phyloP scores from a whole-genome alignment of 108 stramenopile genomes.

The Mediolabrus comicus region DNA sequence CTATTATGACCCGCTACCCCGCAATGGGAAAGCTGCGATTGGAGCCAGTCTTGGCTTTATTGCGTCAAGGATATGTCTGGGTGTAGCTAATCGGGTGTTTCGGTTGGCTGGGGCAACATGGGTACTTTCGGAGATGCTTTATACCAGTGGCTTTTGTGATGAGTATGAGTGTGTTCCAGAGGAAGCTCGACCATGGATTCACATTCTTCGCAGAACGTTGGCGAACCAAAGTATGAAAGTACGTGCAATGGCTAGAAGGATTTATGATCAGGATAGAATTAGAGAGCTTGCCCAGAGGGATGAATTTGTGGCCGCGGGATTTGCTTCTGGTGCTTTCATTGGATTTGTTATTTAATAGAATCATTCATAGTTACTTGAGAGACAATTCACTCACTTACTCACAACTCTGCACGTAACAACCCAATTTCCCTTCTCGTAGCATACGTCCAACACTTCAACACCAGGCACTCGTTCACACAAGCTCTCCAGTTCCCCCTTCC shows the following conservation, averaged over 20 bases:
- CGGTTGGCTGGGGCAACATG: slow-evolving; percentile 32
- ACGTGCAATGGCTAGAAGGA: slow-evolving; percentile 7
- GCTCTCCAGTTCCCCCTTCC: slow-evolving; percentile 90
- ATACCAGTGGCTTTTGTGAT: slow-evolving; percentile 37
- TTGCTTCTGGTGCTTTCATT: slow-evolving; percentile 41
- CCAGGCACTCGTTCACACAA: slow-evolving; percentile 56
- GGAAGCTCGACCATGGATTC: slow-evolving; percentile 40
- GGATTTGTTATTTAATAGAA: slow-evolving; percentile 37
- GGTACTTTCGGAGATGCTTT: slow-evolving; percentile 28
- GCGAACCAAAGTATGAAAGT: slow-evolving; percentile 24
- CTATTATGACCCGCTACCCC: slow-evolving; percentile 34
- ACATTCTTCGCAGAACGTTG: slow-evolving; percentile 9
- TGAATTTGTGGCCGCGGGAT: slow-evolving; percentile 28
- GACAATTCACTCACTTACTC: background rate
- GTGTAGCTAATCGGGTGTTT: slow-evolving; percentile 38
- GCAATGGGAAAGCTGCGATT: slow-evolving; percentile 29
- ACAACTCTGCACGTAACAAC: background rate
- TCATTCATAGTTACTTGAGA: too few species aligned
- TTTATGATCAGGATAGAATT: slow-evolving; percentile 29
- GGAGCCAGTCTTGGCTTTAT: slow-evolving; percentile 25
- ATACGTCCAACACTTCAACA: slow-evolving; percentile 58
- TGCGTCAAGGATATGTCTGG: slow-evolving; percentile 25
- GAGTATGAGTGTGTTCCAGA: slow-evolving; percentile 25
- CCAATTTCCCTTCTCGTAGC: slow-evolving; percentile 80
- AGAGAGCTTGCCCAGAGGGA: slow-evolving; percentile 32